Percentiles rank a stretch among this genome's conserved stretches.
Conservation (phyloP, 495 filamentous ascomycete genomes). For the Diplogelasinospora grovesii region DNA sequence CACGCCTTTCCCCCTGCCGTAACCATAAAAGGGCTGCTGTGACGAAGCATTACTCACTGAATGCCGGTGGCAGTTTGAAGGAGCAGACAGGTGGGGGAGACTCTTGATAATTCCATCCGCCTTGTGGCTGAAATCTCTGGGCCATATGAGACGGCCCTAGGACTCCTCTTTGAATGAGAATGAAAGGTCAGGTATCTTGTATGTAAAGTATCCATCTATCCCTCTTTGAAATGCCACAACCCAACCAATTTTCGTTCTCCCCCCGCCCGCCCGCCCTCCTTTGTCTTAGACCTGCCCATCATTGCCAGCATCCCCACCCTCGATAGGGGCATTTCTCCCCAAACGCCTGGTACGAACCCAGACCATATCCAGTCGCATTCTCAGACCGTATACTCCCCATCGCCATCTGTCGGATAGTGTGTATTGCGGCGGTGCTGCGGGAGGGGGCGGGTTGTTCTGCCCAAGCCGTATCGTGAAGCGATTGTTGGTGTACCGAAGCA, state of each 20-base stretch:
- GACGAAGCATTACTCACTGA: conserved; percentile 30
- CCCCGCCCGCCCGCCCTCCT: no score
- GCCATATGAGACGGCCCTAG: conserved; percentile 18
- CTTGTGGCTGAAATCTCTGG: conserved; percentile 24
- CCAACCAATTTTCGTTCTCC: conserved; percentile 14
- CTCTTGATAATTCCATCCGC: conserved; percentile 38
- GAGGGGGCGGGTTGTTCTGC: conserved; percentile 13
- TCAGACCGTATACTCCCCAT: conserved; percentile 7
- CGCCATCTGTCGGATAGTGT: conserved; percentile 3
- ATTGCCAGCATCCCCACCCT: no score
- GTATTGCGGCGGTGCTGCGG: not conserved
- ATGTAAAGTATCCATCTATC: conserved; percentile 6
- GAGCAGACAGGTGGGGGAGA: conserved; percentile 38
- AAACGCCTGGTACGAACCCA: no score
- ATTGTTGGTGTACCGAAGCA: no score
- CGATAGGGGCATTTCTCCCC: no score
- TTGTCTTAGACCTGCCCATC: no score
- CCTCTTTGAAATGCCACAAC: conserved; percentile 14
- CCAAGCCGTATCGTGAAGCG: conserved; percentile 11
- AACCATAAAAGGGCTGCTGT: conserved; percentile 28
- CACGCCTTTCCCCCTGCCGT: conserved; percentile 39
- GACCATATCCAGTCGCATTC: not conserved
- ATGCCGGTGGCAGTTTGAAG: conserved; percentile 29
- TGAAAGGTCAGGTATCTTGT: conserved; percentile 8
- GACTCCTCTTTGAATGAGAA: conserved; percentile 7